A percentile compares a stretch with the other conserved stretches of the same genome.
phyloP scores from a whole-genome alignment of 2,329 filamentous ascomycete genomes.

The Colletotrichum horii region DNA sequence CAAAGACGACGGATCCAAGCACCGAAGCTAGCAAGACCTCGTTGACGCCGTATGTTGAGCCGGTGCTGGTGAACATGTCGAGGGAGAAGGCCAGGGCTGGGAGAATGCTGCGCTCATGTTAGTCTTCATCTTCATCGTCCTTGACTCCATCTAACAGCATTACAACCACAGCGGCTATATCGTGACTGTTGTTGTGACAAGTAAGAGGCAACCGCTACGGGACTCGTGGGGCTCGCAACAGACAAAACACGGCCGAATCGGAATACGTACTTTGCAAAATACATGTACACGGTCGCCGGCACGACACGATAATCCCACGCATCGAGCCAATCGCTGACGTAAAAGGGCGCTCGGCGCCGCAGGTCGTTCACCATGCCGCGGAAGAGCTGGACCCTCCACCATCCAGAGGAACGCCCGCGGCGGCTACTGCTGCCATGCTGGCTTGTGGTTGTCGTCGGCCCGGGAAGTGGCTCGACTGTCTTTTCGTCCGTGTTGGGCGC shows the following conservation, averaged over 20 bases:
- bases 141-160: background rate
- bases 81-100: slow-evolving; percentile 88
- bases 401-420: slow-evolving; percentile 36
- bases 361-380: slow-evolving; percentile 82
- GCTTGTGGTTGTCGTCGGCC: background rate
- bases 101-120: slow-evolving; percentile 67
- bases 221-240: background rate
- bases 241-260: background rate
- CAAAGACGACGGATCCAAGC: slow-evolving; percentile 81
- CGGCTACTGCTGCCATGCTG: background rate
- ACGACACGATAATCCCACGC: slow-evolving; percentile 91
- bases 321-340: slow-evolving; percentile 82
- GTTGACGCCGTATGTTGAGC: slow-evolving; percentile 86
- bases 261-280: slow-evolving; percentile 80
- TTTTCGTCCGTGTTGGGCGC: background rate
- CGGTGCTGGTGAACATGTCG: slow-evolving; percentile 91
- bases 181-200: background rate
- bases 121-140: slow-evolving; percentile 9
- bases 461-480: background rate
- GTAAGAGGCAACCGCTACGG: background rate
- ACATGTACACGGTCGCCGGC: slow-evolving; percentile 90
- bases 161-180: background rate
- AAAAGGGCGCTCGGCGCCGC: slow-evolving; percentile 75
- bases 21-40: slow-evolving; percentile 89
- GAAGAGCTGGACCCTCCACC: slow-evolving; percentile 80